Evolutionary conservation across 495 filamentous ascomycete genomes (phyloP).

Genomic region (Antarctomyces pellizariae): DNA sequence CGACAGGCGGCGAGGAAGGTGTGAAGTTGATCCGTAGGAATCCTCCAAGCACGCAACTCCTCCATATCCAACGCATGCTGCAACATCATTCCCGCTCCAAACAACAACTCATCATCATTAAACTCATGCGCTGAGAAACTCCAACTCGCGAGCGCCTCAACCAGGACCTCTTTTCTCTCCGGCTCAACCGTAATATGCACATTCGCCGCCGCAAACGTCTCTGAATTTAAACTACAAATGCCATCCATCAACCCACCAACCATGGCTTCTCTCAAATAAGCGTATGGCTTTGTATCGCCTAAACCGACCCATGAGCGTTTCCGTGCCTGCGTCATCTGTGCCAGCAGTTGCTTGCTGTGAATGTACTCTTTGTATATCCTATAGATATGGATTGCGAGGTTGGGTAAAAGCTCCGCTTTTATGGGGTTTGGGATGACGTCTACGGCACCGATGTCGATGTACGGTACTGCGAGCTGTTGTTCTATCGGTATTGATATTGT

Average conservation of each 20-base stretch:
- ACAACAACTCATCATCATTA: constrained; percentile 66
- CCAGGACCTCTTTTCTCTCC: constrained; percentile 37
- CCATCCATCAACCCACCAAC: constrained; percentile 79
- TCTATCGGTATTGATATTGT: constrained; percentile 14
- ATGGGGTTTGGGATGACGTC: constrained; percentile 68
- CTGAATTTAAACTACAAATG: constrained; percentile 50
- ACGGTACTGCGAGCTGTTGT: constrained; percentile 28
- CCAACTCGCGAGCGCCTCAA: constrained; percentile 55
- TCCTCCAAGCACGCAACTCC: constrained; percentile 54
- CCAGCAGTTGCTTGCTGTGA: constrained; percentile 39
- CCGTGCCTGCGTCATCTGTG: constrained; percentile 40
- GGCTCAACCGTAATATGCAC: constrained; percentile 24
- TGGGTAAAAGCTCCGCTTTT: constrained; percentile 39
- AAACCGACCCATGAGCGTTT: constrained; percentile 86
- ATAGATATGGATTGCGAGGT: constrained; percentile 62
- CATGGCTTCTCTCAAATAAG: constrained; percentile 66
- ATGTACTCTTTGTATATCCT: constrained; percentile 47
- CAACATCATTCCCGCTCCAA: constrained; percentile 60
- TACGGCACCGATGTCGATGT: constrained; percentile 62
- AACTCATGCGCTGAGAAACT: constrained; percentile 74
- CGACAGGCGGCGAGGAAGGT: constrained; percentile 63
- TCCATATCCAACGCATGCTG: constrained; percentile 70
- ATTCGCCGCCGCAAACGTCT: constrained; percentile 18
- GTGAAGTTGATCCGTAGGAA: constrained; percentile 49
- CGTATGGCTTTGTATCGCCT: constrained; percentile 67